phyloP scores from a whole-genome alignment of 768 basidiomycete genomes.

The Mycena alexandri region DNA sequence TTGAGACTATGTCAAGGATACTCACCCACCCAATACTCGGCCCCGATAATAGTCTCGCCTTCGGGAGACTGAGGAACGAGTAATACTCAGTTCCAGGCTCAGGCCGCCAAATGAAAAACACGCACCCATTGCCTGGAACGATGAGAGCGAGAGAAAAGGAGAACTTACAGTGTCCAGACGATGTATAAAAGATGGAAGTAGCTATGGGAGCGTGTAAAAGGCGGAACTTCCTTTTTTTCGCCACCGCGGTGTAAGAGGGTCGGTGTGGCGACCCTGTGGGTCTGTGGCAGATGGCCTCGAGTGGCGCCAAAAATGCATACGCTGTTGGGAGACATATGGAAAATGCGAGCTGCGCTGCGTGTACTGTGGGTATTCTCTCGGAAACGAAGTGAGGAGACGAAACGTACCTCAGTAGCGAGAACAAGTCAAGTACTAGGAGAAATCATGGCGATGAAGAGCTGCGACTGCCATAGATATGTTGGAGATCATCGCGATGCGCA shows the following conservation, averaged over 20 bases:
- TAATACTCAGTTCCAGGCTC: conserved; percentile 6
- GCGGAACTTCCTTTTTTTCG: conserved; percentile 7
- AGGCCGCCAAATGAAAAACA: conserved; percentile 35
- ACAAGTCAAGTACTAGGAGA: neutral
- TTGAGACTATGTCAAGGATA: neutral
- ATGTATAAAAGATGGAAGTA: neutral
- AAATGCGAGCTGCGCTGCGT: neutral
- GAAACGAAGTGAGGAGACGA: conserved; percentile 4
- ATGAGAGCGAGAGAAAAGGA: neutral
- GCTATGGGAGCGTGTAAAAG: neutral
- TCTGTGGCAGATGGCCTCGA: neutral
- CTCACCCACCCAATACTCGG: conserved; percentile 6
- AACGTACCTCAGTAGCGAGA: conserved; percentile 2
- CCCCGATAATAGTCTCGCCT: neutral
- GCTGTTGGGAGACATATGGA: neutral
- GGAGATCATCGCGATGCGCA: neutral
- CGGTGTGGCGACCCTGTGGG: conserved; percentile 20
- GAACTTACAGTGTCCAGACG: neutral
- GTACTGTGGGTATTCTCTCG: conserved; percentile 10
- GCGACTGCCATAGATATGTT: too few relatives aligned
- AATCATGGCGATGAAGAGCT: neutral
- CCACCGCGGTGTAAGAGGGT: neutral
- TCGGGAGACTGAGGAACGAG: neutral
- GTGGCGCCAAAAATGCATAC: neutral
- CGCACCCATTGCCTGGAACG: conserved; percentile 26